phyloP scores from a whole-genome alignment of 495 filamentous ascomycete genomes.

The Penicillium antarcticum region DNA sequence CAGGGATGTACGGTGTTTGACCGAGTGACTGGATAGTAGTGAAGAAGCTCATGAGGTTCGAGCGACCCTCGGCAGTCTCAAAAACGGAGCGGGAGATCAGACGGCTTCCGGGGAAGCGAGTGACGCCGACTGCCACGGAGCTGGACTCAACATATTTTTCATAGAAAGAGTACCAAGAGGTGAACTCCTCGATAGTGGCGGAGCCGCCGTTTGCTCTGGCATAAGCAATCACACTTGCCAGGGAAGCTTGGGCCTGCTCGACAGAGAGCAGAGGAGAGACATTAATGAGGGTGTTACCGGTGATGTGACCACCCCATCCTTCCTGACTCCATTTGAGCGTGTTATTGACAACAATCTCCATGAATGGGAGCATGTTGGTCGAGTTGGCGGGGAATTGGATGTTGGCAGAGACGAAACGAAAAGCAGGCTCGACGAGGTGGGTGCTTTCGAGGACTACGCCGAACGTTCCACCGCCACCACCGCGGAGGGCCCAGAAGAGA shows the following conservation, averaged over 20 bases:
- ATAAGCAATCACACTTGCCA: slow-evolving; percentile 25
- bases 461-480: slow-evolving; percentile 55
- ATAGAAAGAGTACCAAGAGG: slow-evolving; percentile 32
- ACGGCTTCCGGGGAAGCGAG: slow-evolving; percentile 30
- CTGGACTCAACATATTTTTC: slow-evolving; percentile 32
- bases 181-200: slow-evolving; percentile 26
- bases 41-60: slow-evolving; percentile 12
- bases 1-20: slow-evolving; percentile 24
- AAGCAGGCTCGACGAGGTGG: slow-evolving; percentile 32
- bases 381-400: slow-evolving; percentile 31
- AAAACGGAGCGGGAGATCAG: slow-evolving; percentile 33
- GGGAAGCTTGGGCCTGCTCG: slow-evolving; percentile 27
- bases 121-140: slow-evolving; percentile 27
- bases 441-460: slow-evolving; percentile 48
- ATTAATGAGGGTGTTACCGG: slow-evolving; percentile 32
- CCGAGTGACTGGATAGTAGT: slow-evolving; percentile 10
- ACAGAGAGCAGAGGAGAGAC: slow-evolving; percentile 34
- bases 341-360: slow-evolving; percentile 39
- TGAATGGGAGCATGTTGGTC: slow-evolving; percentile 22
- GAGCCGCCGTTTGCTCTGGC: slow-evolving; percentile 27
- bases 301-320: slow-evolving; percentile 48
- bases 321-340: slow-evolving; percentile 40
- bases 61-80: slow-evolving; percentile 23
- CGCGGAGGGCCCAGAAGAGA: slow-evolving; percentile 52
- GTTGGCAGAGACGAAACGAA: slow-evolving; percentile 28